Conservation (phyloP, 139 green algal genomes). For the Chara braunii region DNA sequence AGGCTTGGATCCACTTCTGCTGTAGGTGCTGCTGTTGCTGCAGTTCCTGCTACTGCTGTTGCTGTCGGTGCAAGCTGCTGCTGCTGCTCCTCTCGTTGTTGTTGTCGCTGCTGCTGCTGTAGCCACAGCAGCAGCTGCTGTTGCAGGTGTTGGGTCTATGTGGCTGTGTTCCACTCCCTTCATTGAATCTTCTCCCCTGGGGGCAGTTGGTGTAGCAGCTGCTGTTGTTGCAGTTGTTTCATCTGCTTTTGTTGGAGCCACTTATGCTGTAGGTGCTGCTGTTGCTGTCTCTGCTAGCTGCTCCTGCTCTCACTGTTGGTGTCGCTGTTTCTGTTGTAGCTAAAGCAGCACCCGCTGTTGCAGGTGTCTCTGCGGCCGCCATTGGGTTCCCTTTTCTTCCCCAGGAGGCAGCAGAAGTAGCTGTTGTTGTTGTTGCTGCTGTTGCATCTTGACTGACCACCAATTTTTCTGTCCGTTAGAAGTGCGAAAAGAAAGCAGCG, state of each 20-base stretch:
- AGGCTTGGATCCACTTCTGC: not conserved
- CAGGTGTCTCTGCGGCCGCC: too few relatives aligned
- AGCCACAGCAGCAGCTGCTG: not conserved
- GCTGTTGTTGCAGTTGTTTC: not conserved
- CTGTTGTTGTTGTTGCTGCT: too few relatives aligned
- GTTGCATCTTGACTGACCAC: too few relatives aligned
- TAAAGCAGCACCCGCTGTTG: not conserved
- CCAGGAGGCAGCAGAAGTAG: too few relatives aligned
- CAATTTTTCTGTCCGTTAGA: too few relatives aligned
- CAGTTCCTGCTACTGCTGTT: conserved; percentile 5
- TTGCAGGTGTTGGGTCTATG: not conserved
- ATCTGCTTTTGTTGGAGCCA: not conserved
- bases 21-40: conserved; percentile 1
- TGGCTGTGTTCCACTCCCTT: not conserved
- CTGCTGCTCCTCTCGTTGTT: not conserved
- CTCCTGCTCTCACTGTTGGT: conserved; percentile 1
- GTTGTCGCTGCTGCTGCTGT: not conserved
- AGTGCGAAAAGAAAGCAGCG: too few relatives aligned
- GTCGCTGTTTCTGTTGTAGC: not conserved
- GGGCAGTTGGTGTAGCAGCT: not conserved
- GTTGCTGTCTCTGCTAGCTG: not conserved
- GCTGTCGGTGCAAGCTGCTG: not conserved
- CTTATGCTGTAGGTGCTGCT: not conserved
- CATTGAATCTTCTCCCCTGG: not conserved
- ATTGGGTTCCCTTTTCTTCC: too few relatives aligned